Percentiles rank a stretch among this genome's conserved stretches.
These are phyloP conservation scores for Malassezia obtusa DNA, from an alignment of 1,284 basidiomycete genomes.

Conservation along the genomic window DNA sequence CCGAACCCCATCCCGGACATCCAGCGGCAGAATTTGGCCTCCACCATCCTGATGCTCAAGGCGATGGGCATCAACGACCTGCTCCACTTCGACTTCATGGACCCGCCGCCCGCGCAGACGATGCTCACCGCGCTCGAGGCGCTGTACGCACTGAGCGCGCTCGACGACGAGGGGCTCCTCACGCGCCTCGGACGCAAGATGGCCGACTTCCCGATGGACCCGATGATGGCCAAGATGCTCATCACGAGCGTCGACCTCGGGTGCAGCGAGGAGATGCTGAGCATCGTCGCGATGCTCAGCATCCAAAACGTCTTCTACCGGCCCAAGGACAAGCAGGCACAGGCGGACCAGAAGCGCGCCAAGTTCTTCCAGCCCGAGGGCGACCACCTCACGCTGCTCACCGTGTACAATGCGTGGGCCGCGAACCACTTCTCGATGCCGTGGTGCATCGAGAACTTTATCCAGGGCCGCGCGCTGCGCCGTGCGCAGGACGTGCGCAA, in stretches of 20 bases:
- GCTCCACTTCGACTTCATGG: slow-evolving; percentile 98
- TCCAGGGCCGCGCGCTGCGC: slow-evolving; percentile 90
- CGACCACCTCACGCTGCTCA: slow-evolving; percentile 84
- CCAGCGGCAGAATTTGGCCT: slow-evolving; percentile 83
- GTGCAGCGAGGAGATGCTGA: slow-evolving; percentile 92
- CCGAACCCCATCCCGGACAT: slow-evolving; percentile 97
- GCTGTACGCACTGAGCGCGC: slow-evolving; percentile 83
- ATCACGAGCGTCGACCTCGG: slow-evolving; percentile 91
- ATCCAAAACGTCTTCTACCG: slow-evolving; percentile 95
- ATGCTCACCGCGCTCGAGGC: slow-evolving; percentile 89
- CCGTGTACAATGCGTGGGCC: slow-evolving; percentile 98
- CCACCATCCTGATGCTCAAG: slow-evolving; percentile 88
- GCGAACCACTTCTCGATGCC: slow-evolving; percentile 77
- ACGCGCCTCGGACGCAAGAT: slow-evolving; percentile 92
- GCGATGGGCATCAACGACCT: slow-evolving; percentile 99
- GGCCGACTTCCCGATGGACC: slow-evolving; percentile 99
- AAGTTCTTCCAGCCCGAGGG: slow-evolving; percentile 79
- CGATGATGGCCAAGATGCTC: slow-evolving; percentile 89
- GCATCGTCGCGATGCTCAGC: slow-evolving; percentile 92
- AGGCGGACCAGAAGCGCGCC: slow-evolving; percentile 97
- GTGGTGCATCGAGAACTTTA: slow-evolving; percentile 73
- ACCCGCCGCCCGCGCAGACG: slow-evolving; percentile 89
- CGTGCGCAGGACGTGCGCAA: slow-evolving; percentile 96
- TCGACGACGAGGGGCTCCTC: slow-evolving; percentile 91
- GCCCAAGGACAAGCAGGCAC: slow-evolving; percentile 96